Base-by-base conservation (phyloP, 495 filamentous ascomycete species). In the Paragyromitra xinjiangensis region DNA sequence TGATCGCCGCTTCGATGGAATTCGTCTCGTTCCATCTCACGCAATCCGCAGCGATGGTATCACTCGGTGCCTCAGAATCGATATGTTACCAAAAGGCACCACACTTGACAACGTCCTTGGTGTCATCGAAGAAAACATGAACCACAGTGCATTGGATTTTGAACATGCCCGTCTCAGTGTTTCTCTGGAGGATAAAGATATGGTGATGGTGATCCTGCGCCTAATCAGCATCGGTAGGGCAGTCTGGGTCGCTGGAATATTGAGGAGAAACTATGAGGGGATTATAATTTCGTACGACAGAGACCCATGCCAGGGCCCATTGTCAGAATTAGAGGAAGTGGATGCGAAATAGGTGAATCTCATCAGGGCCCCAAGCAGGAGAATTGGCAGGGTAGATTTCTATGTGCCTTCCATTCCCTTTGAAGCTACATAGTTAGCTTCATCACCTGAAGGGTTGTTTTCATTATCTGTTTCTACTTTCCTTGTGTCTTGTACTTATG, bases 121-220 rank as follows among this genome's bases (percentile, higher is more conserved):
- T 2, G 45, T 61, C n/a, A 77, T 77, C 6, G 74, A 77, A 19
- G 74, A 73, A 50, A 37, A 53, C 6, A 77, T 77, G 74, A 77
- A 77, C 8, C 74, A 77, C 45, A 61, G 29, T 16, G 71, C 40
- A 14, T 34, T 77, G 1, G 74, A 65, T 12, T 73, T 73, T 14
- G 74, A 77, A 66, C 22, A 73, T 7, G 74, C 51, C 29, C 50
- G 42, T n/a, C 48, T 77, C 12, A 51, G 45, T 0, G 8, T 50
- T 26, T 74, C 71, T 6, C n/a, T 8, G 42, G 29, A 61, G 29
- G 19, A 73, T 39, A 66, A 39, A n/a, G 42, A 37, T 22, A 73
- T 34, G 29, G 39, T 37, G 12, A 61, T 73, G 14, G 53, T 72
- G 4, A 16, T 66, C 1, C 42, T 77, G 8, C 66, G 69, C 12